A percentile compares a stretch with the other conserved stretches of the same genome.
These are phyloP conservation scores for Lepiota subincarnata DNA, from an alignment of 768 basidiomycete genomes.

Conservation along the genomic window DNA sequence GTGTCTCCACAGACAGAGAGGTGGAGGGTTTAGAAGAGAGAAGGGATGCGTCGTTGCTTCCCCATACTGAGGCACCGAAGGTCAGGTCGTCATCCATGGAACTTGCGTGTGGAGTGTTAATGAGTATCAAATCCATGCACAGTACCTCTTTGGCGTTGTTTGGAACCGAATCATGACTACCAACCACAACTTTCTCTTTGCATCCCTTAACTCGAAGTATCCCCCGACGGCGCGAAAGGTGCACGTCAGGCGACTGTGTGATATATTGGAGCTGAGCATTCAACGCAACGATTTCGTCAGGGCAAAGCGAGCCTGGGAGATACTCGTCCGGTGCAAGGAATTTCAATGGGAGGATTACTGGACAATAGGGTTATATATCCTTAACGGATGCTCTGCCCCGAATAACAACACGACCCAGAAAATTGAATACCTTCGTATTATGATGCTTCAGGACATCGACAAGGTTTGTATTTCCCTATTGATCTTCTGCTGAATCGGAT, in stretches of 20 bases:
- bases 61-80: conserved; percentile 76
- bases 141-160: conserved; percentile 30
- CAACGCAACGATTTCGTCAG: conserved; percentile 60
- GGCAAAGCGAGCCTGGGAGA: conserved; percentile 68
- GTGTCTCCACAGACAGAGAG: conserved; percentile 14
- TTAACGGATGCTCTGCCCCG: conserved; percentile 31
- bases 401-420: conserved; percentile 22
- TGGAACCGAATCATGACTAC: conserved; percentile 11
- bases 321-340: conserved; percentile 75
- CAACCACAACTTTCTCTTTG: conserved; percentile 57
- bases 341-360: conserved; percentile 71
- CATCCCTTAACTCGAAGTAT: conserved; percentile 44
- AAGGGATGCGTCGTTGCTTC: conserved; percentile 30
- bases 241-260: conserved; percentile 71
- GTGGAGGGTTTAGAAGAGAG: conserved; percentile 20
- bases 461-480: conserved; percentile 43
- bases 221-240: conserved; percentile 57
- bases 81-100: conserved; percentile 69
- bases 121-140: neutral
- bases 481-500: neutral
- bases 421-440: conserved; percentile 60
- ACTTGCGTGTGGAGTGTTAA: conserved; percentile 1
- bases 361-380: conserved; percentile 59
- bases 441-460: conserved; percentile 68
- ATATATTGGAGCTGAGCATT: conserved; percentile 67